Evolutionary conservation across 2,329 filamentous ascomycete species (phyloP).

Genomic region (Tolypocladium tropicale): DNA sequence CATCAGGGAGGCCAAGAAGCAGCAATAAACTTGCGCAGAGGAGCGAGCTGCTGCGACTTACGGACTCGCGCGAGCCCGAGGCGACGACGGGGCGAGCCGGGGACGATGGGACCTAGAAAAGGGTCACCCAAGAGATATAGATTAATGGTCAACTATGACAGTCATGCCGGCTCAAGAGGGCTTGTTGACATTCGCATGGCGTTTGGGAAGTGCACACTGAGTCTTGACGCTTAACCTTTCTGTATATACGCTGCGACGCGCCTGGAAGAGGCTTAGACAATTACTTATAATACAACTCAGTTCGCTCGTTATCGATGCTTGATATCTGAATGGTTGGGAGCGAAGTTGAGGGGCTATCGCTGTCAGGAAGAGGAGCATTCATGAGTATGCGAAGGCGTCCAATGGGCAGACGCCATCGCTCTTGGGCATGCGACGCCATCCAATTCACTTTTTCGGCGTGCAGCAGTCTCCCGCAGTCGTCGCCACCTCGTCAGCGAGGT

Average conservation of each 20-base stretch:
- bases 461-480: slow-evolving; percentile 43
- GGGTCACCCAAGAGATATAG: slow-evolving; percentile 1
- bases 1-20: slow-evolving; percentile 52
- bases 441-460: slow-evolving; percentile 26
- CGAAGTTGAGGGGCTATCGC: too few relatives aligned
- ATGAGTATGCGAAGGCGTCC: too few relatives aligned
- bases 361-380: too few relatives aligned
- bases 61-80: neutral
- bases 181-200: slow-evolving; percentile 17
- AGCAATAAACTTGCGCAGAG: slow-evolving; percentile 38
- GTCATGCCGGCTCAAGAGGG: slow-evolving; percentile 10
- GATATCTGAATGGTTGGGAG: neutral
- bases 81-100: too few relatives aligned
- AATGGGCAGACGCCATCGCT: too few relatives aligned
- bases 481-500: slow-evolving; percentile 36
- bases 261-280: slow-evolving; percentile 1
- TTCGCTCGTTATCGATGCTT: neutral
- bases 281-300: slow-evolving; percentile 4
- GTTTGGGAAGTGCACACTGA: slow-evolving; percentile 15
- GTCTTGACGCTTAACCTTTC: slow-evolving; percentile 18
- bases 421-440: neutral
- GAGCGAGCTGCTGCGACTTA: neutral
- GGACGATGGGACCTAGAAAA: too few relatives aligned
- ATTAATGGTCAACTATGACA: slow-evolving; percentile 5
- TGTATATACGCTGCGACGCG: slow-evolving; percentile 12